A percentile compares a stretch with the other conserved stretches of the same genome.
Conservation (phyloP, 176 grass and related monocot species). For the bread wheat (Triticum aestivum) region IWGSC_CS_RefSeq_v2.1 NC_057796.1:479335485-479335984, state of each 20-base stretch:
- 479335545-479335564: conserved; percentile 3
- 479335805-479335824: not conserved
- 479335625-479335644: not conserved
- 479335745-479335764: not conserved
- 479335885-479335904: too few species aligned
- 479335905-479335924: too few species aligned
- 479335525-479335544: not conserved
- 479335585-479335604: not conserved
- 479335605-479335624: not conserved
- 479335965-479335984: not conserved
- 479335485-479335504: not conserved
- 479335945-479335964: too few species aligned
- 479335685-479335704: not conserved
- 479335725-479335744: conserved; percentile 13
- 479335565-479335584: not conserved
- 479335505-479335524: not conserved
- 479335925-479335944: not conserved
- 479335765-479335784: not conserved
- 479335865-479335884: not conserved
- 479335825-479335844: too few species aligned
- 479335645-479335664: conserved; percentile 23
- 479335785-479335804: not conserved
- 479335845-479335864: not conserved
- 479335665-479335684: not conserved
- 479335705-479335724: not conserved